Percentiles rank a stretch among this genome's conserved stretches.
These are phyloP conservation scores for Aspergillus luchuensis DNA, from an alignment of 2,329 filamentous ascomycete genomes.

Conservation along the genomic window DNA sequence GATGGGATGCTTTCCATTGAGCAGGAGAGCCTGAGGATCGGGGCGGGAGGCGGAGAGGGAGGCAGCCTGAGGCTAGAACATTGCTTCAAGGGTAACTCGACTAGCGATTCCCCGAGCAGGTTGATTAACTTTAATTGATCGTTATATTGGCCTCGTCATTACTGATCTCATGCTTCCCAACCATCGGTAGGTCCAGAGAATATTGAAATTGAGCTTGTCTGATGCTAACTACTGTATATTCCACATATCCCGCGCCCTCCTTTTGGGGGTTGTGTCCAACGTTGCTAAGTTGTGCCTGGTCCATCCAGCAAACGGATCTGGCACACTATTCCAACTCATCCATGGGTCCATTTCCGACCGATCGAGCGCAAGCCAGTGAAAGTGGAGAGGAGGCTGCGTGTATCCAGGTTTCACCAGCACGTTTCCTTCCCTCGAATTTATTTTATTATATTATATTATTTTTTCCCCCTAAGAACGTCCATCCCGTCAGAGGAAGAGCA, in stretches of 20 bases:
- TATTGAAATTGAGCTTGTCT: not conserved
- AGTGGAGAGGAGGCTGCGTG: not conserved
- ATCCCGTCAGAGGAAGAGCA: not conserved
- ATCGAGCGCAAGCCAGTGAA: not conserved
- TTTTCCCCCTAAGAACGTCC: not conserved
- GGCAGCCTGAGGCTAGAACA: constrained; percentile 9
- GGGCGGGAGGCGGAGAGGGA: constrained; percentile 3
- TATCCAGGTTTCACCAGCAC: constrained; percentile 6
- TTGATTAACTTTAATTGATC: constrained; percentile 9
- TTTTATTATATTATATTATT: not conserved
- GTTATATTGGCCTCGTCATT: not conserved
- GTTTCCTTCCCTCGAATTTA: not conserved
- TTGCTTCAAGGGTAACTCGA: not conserved
- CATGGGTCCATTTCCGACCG: constrained; percentile 6
- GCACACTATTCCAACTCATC: not conserved
- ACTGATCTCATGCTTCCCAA: not conserved
- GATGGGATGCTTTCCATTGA: not conserved
- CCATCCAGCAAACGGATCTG: not conserved
- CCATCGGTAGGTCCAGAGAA: too few relatives aligned
- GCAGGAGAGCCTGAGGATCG: constrained; percentile 8
- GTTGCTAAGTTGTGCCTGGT: not conserved
- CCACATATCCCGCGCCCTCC: not conserved
- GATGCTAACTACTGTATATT: too few relatives aligned
- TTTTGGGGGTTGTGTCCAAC: not conserved
- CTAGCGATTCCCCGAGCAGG: not conserved